A percentile compares a stretch with the other conserved stretches of the same genome.
phyloP scores from a whole-genome alignment of 176 grass and related monocot species.

The Bolboschoenus planiculmis region DNA sequence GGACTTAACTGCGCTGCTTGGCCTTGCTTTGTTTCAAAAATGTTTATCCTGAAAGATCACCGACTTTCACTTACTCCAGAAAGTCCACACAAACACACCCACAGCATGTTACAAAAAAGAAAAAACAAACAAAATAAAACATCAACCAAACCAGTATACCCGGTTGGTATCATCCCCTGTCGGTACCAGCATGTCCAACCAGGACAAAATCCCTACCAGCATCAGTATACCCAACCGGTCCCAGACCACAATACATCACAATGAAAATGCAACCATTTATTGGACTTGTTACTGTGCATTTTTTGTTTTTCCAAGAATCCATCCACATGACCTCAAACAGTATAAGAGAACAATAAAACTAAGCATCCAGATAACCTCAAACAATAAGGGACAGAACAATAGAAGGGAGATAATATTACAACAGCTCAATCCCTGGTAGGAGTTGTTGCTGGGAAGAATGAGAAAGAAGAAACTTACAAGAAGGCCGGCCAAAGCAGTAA shows the following conservation, averaged over 20 bases:
- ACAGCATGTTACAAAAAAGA: background rate
- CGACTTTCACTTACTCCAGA: background rate
- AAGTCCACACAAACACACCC: background rate
- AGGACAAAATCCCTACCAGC: background rate
- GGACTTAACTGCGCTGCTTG: background rate
- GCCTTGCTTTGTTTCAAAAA: background rate
- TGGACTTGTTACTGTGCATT: background rate
- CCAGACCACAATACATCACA: background rate
- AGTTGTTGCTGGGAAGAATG: background rate
- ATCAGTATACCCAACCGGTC: background rate
- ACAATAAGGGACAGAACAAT: background rate
- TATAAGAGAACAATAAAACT: too few relatives aligned
- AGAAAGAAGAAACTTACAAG: slow-evolving; percentile 48
- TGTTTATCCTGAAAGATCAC: background rate
- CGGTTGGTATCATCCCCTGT: background rate
- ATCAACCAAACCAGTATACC: background rate
- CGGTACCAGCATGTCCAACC: background rate
- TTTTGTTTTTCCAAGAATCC: background rate
- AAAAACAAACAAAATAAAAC: background rate
- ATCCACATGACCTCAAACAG: background rate
- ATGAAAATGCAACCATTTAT: background rate
- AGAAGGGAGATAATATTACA: background rate
- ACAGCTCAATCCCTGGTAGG: background rate
- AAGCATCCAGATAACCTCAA: too few relatives aligned
- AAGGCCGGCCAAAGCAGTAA: slow-evolving; percentile 82